Evolutionary conservation across 1,284 basidiomycete species (phyloP), one percentile per base, ranked within the genome.

Genomic region (Marasmius fiardii): DNA sequence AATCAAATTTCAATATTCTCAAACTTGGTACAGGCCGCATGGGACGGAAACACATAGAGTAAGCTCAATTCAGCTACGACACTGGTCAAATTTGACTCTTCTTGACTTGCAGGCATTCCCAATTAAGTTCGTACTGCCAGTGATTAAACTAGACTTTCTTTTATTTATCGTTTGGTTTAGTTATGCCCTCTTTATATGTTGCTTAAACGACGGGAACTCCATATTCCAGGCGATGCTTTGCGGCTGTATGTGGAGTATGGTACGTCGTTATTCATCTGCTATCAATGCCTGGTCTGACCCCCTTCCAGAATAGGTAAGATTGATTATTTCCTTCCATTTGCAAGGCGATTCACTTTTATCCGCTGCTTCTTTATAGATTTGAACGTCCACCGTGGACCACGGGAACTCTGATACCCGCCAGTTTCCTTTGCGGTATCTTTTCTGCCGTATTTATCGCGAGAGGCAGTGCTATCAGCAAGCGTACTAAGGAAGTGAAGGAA

Each of bases 1-100:
- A 72, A 71, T 76, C 53, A 82, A 85, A 65, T 88, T 89, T 60
- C 79, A 81, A 63, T 74, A 82, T 57, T 81, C 80, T 44, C 83
- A 91, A 71, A 93, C 90, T 0, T 95, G 92, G 90, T 95, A 95
- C 70, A 77, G 90, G 41, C 85, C 92, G 6, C 91, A 94, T 68
- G 92, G 90, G 41, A 94, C 91, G 4, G 85, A 87, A 54, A 93
- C 93, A 0, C 92, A 95, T 68, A 75, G 86, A 50, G 86, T 54
- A 52, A 51, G 51, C 54, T 10, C 51, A 41, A 44, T 39, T 43
- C 28, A 48, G 23, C 41, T 45, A 10, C 45, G 55, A 34, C 43
- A 52, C 50, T 10, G 12, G 37, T 18, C 41, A 3, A 12, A 48
- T 31, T 28, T 33, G n/a, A 50, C 4, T 14, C 10, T n/a, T n/a